Base-by-base conservation (phyloP, 768 basidiomycete genomes). In the Dioszegia hungarica region DNA sequence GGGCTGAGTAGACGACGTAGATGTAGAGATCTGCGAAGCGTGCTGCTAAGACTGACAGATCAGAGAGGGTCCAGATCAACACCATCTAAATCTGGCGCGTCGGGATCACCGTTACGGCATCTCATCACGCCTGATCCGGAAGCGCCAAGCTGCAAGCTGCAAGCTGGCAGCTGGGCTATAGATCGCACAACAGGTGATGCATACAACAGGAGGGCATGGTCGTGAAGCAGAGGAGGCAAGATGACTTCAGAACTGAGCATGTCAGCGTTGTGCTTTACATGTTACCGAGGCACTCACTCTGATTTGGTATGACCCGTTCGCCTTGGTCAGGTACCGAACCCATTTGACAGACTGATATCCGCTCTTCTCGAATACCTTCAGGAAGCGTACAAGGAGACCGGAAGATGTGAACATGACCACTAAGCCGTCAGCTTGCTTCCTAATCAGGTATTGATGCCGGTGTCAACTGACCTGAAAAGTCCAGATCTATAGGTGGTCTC, bases 371-470 rank as follows among this genome's bases (percentile, higher is more conserved):
- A 97, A 98, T 17, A 99, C 94, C 76, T 97, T 98, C 71, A 99
- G 78, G 82, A 97, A 99, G 51, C 94, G 84, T 39, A 99, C 95
- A 48, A 94, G 87, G 68, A 99, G 76, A 1, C 95, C 95, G 11
- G 94, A 97, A 11, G 95, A 82, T 0, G 95, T 98, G 77, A 98
- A 90, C 95, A 99, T 99, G 65, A 99, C 81, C 56, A 99, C 95
- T 79, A 49, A 44, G 27, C 12, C 24, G 22, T 60, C 33, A 61
- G 54, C 37, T 47, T 17, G 14, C 34, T n/a, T 28, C 3, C 29
- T 20, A 22, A 9, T 45, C 2, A 41, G 5, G 40, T 34, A 12
- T 39, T 31, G 17, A 48, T n/a, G n/a, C n/a, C n/a, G n/a, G n/a
- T n/a, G n/a, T 44, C n/a, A 17, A 57, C 73, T 54, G 19, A 74